Evolutionary conservation across 345 rosid genomes (phyloP).

Genomic region (Rhizophora mangle): DNA sequence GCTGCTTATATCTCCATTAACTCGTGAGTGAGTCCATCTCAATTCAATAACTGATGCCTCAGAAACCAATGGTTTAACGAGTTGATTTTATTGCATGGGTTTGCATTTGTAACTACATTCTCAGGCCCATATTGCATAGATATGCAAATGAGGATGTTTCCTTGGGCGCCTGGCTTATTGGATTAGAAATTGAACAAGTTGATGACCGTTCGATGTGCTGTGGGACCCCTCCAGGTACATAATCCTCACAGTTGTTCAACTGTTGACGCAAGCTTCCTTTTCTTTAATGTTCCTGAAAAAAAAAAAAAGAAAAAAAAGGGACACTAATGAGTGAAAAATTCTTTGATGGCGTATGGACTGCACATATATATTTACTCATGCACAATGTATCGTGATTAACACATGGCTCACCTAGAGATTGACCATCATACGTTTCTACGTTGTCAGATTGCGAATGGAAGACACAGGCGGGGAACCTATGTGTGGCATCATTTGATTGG

Average conservation of each 20-base stretch:
- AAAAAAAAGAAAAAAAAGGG: too few species aligned
- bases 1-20: slow-evolving; percentile 78
- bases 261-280: too few species aligned
- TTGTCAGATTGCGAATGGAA: slow-evolving; percentile 68
- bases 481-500: slow-evolving; percentile 91
- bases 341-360: too few species aligned
- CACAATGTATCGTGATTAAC: too few species aligned
- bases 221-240: slow-evolving; percentile 74
- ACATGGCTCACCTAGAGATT: too few species aligned
- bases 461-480: slow-evolving; percentile 62
- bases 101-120: neutral
- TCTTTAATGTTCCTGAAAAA: too few species aligned
- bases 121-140: slow-evolving; percentile 75
- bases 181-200: slow-evolving; percentile 80
- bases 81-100: neutral
- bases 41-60: neutral
- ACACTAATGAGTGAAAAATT: too few species aligned
- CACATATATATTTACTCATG: too few species aligned
- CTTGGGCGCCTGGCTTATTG: slow-evolving; percentile 79
- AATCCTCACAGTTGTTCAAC: too few species aligned
- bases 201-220: slow-evolving; percentile 87
- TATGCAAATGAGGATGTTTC: slow-evolving; percentile 96
- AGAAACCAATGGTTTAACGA: neutral
- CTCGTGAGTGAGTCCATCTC: slow-evolving; percentile 38
- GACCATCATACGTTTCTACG: too few species aligned